Base-by-base conservation (phyloP, 2,329 filamentous ascomycete genomes). In the Chaetomium strumarium region DNA sequence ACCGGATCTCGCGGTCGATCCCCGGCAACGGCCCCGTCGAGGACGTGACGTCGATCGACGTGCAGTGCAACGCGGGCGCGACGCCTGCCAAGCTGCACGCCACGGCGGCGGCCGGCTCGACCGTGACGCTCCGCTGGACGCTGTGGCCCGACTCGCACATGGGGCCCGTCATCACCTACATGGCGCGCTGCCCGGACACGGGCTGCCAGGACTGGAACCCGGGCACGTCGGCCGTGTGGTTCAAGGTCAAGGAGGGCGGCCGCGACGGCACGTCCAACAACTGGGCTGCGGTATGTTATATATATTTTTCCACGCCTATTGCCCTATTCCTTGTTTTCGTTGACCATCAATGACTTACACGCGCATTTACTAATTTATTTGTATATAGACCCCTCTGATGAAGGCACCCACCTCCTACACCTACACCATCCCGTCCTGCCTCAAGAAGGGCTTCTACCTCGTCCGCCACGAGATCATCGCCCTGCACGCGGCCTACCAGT, bases 391-490 rank as follows among this genome's bases (percentile, higher is more conserved):
- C 13, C 61, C 70, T 1, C 65, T 78, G 7, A 76, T 76, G 70
- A 68, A 67, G 13, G 61, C 68, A 9, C 71, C 69, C 34, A 74
- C 66, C 2, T 68, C 70, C 3, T 71, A 73, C 54, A 67, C 67
- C 40, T 81, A 80, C 68, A 78, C 72, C n/a, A 76, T 81, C 57
- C 78, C 78, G 4, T 67, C 67, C 13, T 79, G 75, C 65, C 68
- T 81, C 37, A 67, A 72, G 40, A 66, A 72, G 0, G 78, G 78
- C 1, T 77, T 77, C 70, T 81, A 81, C 64, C 74, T 81, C 50
- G 77, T 81, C 20, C 76, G 78, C 45, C 78, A 81, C 60, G 78
- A 81, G 64, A 74, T 78, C 60, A 75, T 80, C 55, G 78, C 78
- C 3, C 70, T 81, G 46, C 78, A 80, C 64, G 59, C 75, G 3